Conservation (phyloP, 208 protist genomes). For the Leptomonas seymouri region DNA sequence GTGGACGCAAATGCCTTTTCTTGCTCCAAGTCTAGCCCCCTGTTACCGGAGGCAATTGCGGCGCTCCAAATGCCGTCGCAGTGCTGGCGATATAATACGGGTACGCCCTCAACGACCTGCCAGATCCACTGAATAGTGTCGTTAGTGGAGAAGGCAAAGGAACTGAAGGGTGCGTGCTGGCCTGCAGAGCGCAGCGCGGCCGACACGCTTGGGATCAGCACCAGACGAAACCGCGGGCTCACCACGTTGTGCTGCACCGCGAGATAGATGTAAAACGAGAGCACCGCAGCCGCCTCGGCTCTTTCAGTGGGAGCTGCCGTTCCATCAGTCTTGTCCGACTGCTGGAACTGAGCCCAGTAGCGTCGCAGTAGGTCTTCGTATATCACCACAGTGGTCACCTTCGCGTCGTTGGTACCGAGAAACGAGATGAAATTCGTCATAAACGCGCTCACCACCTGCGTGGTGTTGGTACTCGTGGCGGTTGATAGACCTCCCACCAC, state of each 20-base stretch:
- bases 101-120: constrained; percentile 5
- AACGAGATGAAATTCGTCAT: constrained; percentile 46
- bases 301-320: no score
- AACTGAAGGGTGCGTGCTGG: constrained; percentile 9
- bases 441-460: constrained; percentile 24
- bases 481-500: constrained; percentile 12
- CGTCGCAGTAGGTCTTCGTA: constrained; percentile 47
- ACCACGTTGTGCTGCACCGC: constrained; percentile 38
- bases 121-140: constrained; percentile 10
- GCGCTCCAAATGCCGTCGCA: constrained; percentile 14
- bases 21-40: not conserved
- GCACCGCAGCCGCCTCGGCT: constrained; percentile 39
- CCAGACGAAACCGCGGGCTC: constrained; percentile 34
- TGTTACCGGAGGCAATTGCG: not conserved
- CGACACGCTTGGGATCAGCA: constrained; percentile 37
- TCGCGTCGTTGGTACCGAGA: constrained; percentile 32
- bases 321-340: not conserved
- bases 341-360: constrained; percentile 35
- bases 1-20: not conserved
- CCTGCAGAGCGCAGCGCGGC: constrained; percentile 8
- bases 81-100: constrained; percentile 3
- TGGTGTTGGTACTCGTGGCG: not conserved
- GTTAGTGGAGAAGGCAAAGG: constrained; percentile 8
- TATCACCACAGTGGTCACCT: constrained; percentile 35
- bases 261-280: constrained; percentile 41